Evolutionary conservation across 495 filamentous ascomycete species (phyloP), one percentile per base, ranked within the genome.

Genomic region (Ramalina intermedia): DNA sequence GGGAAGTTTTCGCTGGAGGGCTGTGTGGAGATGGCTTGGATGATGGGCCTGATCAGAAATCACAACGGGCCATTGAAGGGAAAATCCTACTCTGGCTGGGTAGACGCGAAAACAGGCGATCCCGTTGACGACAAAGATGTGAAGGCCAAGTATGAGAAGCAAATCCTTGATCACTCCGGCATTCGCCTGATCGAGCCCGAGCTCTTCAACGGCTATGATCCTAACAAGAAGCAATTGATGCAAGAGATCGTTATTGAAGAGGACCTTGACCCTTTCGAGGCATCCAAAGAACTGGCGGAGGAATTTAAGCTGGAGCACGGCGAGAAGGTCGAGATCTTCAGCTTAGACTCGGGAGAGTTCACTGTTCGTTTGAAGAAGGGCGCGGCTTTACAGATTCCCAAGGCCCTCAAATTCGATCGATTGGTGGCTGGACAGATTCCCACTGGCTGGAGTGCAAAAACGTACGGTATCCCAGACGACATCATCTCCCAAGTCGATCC

Each of bases 1-100:
- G 91, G 91, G 57, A 74, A 93, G 59, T 99, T 99, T 71, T 96
- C 93, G 16, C 79, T 96, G 16, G 91, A 96, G 66, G 91, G 91
- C 16, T 96, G 91, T 60, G 82, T 99, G 50, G 91, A 99, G 66
- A 96, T 99, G 91, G 87, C 91, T 27, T 99, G 91, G 91, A 85
- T 99, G 61, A 99, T 96, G 91, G 93, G 93, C 49, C 81, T 96
- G 49, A 96, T 99, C 67, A 94, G 85, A 69, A 93, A 99, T 63
- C 86, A 94, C 69, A 96, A 96, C 55, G 93, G 91, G n/a, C 85
- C 87, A 7, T 80, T 99, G 62, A 96, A 96, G 69, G 91, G 93
- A 61, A 83, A 94, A 70, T 79, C 82, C 38, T 96, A 99, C 67
- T 85, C 91, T 43, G 91, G 91, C 48, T 99, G 91, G 91, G 88